Evolutionary conservation across 768 basidiomycete genomes (phyloP), one percentile per base, ranked within the genome.

Genomic region (Tulasnella sp.): DNA sequence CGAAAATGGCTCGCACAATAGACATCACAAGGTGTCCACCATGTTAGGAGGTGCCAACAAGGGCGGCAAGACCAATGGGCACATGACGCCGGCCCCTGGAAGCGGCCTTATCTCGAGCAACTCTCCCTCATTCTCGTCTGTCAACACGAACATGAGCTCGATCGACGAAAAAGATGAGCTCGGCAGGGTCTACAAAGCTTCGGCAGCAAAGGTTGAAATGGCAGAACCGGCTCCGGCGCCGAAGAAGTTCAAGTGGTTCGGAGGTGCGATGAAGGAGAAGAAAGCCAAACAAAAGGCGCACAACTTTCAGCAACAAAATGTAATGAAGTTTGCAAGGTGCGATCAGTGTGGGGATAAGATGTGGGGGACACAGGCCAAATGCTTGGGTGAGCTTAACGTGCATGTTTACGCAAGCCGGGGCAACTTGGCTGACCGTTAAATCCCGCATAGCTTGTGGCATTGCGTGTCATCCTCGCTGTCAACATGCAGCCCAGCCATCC

Each of bases 311-410:
- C 91, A 88, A 64, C 75, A 89, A 64, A 95, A 84, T 66, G 81
- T 93, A 27, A 75, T 98, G 60, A 81, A 94, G 38, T 88, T 96
- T 60, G 85, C 89, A 27, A 80, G 89, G 43, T 99, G 96, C 68
- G 96, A 98, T 67, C 86, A 94, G 56, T 99, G 96, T 68, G 85
- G 84, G 32, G 96, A 98, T 69, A 99, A 98, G 76, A 84, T 98
- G 84, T 99, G 94, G 93, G 95, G 95, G 5, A 82, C 93, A n/a
- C 92, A 94, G 68, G 77, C 89, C 55, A 85, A 89, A 30, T 99
- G 96, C 69, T 80, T 84, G 64, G 77, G 95, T 92, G 68, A 69
- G 90, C 77, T 19, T 38, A 38, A 38, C 5, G 15, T 38, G 5
- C 7, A 38, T 38, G 34, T 38, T 38, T 15, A 7, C 34, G n/a